These are phyloP conservation scores for Nicotiana sylvestris DNA, from an alignment of 257 asterid species.

Conservation along the genomic window DNA sequence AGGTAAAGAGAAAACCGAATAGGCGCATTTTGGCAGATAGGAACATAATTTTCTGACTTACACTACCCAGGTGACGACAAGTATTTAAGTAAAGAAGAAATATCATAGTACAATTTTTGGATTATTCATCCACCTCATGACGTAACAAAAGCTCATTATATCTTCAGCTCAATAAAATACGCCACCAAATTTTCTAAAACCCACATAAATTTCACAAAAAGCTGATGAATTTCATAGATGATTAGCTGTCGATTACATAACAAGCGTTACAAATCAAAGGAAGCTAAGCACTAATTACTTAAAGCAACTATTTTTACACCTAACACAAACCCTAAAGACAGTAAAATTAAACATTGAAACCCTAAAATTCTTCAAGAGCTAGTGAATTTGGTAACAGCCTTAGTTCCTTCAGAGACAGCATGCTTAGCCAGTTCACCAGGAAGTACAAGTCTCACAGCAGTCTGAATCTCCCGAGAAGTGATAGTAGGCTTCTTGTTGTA, in stretches of 20 bases:
- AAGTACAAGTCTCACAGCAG: slow-evolving; percentile 17
- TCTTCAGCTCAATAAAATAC: not conserved
- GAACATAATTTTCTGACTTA: not conserved
- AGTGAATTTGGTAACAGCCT: slow-evolving; percentile 18
- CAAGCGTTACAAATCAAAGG: not conserved
- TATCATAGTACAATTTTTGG: not conserved
- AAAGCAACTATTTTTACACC: not conserved
- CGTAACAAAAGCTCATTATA: not conserved
- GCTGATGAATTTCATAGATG: not conserved
- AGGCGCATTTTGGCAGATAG: not conserved
- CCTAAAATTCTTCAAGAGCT: slow-evolving; percentile 11
- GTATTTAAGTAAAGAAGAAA: not conserved
- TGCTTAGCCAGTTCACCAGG: slow-evolving; percentile 26
- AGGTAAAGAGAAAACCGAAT: not conserved
- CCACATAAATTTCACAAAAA: not conserved
- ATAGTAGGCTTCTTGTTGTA: slow-evolving; percentile 20
- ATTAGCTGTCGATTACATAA: not conserved
- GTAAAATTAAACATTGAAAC: not conserved
- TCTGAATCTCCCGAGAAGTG: slow-evolving; percentile 20
- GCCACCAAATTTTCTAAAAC: not conserved
- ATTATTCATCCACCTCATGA: not conserved
- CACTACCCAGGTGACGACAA: not conserved
- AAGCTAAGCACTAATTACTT: not conserved
- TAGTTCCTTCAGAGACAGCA: slow-evolving; percentile 22
- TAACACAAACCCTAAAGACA: not conserved